phyloP scores from a whole-genome alignment of 1,284 basidiomycete species.

The Pulchroboletus neoregius region DNA sequence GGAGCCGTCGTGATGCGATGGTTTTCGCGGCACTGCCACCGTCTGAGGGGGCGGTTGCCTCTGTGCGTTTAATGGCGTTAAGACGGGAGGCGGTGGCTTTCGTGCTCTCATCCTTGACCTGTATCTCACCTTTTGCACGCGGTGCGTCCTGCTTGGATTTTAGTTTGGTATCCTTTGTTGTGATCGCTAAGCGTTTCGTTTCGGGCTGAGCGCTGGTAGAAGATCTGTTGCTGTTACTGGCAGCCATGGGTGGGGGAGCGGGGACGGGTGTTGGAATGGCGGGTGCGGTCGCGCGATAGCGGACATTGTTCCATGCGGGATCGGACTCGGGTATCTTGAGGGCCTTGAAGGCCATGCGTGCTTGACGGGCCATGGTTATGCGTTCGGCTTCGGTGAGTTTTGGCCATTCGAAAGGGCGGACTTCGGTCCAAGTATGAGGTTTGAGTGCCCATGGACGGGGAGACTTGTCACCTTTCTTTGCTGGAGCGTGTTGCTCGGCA shows the following conservation, averaged over 20 bases:
- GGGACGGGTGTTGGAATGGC: conserved; percentile 10
- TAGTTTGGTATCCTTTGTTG: conserved; percentile 42
- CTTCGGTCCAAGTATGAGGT: conserved; percentile 54
- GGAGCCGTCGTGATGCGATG: conserved; percentile 34
- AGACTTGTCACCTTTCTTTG: conserved; percentile 36
- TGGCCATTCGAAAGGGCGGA: conserved; percentile 61
- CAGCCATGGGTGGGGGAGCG: conserved; percentile 10
- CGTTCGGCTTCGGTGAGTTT: conserved; percentile 45
- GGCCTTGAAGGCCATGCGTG: conserved; percentile 41
- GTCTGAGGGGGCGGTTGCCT: conserved; percentile 15
- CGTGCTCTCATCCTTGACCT: conserved; percentile 53
- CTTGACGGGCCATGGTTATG: conserved; percentile 44
- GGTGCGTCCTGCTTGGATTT: conserved; percentile 42
- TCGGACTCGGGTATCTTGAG: conserved; percentile 55
- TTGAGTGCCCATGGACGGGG: conserved; percentile 51
- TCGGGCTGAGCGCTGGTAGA: conserved; percentile 28
- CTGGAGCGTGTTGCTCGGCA: conserved; percentile 40
- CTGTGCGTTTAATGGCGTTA: conserved; percentile 33
- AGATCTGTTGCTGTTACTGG: conserved; percentile 22
- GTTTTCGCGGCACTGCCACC: conserved; percentile 14
- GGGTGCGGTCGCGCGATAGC: conserved; percentile 28
- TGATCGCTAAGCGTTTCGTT: conserved; percentile 40
- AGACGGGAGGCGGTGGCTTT: conserved; percentile 19
- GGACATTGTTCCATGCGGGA: conserved; percentile 49
- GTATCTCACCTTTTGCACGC: conserved; percentile 42